Conservation (phyloP, 352 stramenopile species). For the Globisporangium carolinianum region DNA sequence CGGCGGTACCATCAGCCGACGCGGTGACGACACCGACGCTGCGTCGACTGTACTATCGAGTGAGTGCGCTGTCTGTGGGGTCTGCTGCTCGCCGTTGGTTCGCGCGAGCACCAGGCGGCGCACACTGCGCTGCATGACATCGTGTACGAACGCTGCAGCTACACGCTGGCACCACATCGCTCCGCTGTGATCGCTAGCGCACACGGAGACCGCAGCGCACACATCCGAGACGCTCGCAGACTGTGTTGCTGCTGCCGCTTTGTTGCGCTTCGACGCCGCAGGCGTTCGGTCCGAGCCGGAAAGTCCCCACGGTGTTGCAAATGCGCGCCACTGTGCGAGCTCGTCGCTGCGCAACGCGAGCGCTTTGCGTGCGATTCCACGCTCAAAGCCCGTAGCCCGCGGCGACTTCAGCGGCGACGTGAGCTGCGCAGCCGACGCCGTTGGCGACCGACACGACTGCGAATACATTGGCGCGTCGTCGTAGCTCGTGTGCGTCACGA, state of each 20-base stretch:
- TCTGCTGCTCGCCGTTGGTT: not conserved
- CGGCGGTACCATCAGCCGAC: too few species aligned
- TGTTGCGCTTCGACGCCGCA: not conserved
- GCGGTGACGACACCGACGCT: too few species aligned
- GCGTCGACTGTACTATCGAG: too few species aligned
- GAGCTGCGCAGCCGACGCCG: too few species aligned
- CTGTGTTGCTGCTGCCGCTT: not conserved
- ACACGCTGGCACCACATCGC: not conserved
- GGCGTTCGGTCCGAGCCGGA: not conserved
- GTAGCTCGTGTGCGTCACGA: constrained; percentile 31
- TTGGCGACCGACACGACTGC: not conserved
- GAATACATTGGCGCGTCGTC: not conserved
- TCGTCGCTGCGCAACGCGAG: constrained; percentile 7
- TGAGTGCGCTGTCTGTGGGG: too few species aligned
- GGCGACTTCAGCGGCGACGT: not conserved
- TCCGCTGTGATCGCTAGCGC: not conserved
- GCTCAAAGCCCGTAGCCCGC: constrained; percentile 5
- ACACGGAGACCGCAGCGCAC: too few species aligned
- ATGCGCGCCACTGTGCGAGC: constrained; percentile 2
- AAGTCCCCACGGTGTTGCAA: constrained; percentile 4
- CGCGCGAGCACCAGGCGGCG: not conserved
- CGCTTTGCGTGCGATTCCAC: constrained; percentile 10
- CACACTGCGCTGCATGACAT: not conserved
- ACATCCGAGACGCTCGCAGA: not conserved
- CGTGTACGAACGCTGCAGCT: constrained; percentile 2